Evolutionary conservation across 176 grass and related monocot genomes (phyloP).

Genomic region (barley (Hordeum vulgare)): MorexV3_pseudomolecules_assembly NC_058523.1:333747895-333748394

Average conservation of each 20-base stretch:
- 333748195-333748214: not conserved
- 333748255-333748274: conserved; percentile 32
- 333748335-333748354: not conserved
- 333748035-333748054: conserved; percentile 10
- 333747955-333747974: not conserved
- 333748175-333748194: not conserved
- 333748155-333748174: conserved; percentile 2
- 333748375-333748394: conserved; percentile 70
- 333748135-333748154: conserved; percentile 14
- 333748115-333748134: not conserved
- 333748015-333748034: not conserved
- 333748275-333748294: conserved; percentile 13
- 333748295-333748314: not conserved
- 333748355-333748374: not conserved
- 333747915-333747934: conserved; percentile 23
- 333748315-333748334: not conserved
- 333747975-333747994: conserved; percentile 11
- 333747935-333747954: not conserved
- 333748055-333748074: not conserved
- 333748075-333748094: not conserved
- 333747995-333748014: not conserved
- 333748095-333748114: not conserved
- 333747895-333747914: conserved; percentile 26
- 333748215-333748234: not conserved
- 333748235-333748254: conserved; percentile 21